Percentiles rank a stretch among this genome's conserved stretches.
phyloP scores from a whole-genome alignment of 1,139 yeast species.

The Komagataea norvegica region DNA sequence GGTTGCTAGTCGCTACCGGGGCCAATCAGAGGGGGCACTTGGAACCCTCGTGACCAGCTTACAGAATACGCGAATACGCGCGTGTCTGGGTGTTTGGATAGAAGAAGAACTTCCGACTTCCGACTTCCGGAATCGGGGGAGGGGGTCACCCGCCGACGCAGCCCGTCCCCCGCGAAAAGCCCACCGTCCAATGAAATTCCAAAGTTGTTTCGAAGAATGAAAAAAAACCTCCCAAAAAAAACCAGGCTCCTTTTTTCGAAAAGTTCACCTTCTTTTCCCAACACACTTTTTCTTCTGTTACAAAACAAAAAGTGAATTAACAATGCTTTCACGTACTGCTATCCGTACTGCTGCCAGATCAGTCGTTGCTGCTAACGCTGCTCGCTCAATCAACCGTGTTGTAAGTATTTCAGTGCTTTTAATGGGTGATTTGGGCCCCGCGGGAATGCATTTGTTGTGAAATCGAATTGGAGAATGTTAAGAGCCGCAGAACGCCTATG shows the following conservation, averaged over 20 bases:
- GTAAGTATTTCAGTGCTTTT: conserved; percentile 60
- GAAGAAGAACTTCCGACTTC: too few relatives aligned
- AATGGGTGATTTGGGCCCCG: too few relatives aligned
- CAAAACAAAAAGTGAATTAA: conserved; percentile 16
- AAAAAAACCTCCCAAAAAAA: conserved; percentile 19
- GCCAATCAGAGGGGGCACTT: too few relatives aligned
- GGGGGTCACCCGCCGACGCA: background rate
- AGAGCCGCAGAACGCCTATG: too few relatives aligned
- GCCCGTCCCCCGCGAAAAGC: conserved; percentile 2
- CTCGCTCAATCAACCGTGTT: conserved; percentile 51
- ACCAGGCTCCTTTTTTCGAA: conserved; percentile 19
- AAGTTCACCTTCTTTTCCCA: conserved; percentile 19
- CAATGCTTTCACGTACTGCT: conserved; percentile 80
- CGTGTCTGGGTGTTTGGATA: conserved; percentile 1
- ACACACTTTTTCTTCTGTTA: conserved; percentile 9
- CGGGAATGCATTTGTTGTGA: too few relatives aligned
- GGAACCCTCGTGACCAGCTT: too few relatives aligned
- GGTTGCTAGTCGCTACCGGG: too few relatives aligned
- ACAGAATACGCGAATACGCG: too few relatives aligned
- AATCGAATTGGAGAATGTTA: too few relatives aligned
- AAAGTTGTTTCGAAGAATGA: conserved; percentile 19
- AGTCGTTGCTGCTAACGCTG: conserved; percentile 59
- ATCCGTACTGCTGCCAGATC: conserved; percentile 80
- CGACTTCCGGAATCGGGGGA: conserved; percentile 1
- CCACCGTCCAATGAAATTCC: conserved; percentile 22